Conservation (phyloP, 225 moss, liverwort and hornwort genomes). For the Climacium dendroides region DNA sequence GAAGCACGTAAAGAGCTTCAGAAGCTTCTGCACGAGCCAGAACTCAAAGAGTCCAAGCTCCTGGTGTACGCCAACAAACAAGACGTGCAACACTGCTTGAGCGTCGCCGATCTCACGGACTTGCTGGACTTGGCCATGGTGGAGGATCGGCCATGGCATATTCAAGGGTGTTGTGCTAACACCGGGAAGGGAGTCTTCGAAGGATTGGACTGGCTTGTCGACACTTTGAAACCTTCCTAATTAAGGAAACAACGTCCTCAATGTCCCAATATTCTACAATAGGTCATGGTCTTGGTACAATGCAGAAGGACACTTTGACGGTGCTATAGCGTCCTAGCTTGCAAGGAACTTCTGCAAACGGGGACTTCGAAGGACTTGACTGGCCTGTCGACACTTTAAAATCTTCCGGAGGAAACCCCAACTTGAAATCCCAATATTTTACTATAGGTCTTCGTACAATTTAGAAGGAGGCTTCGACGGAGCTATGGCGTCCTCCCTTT, state of each 20-base stretch:
- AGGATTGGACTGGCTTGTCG: constrained; percentile 29
- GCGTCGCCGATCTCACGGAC: constrained; percentile 6
- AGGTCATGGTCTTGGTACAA: not conserved
- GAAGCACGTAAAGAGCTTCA: constrained; percentile 38
- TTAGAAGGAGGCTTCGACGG: not conserved
- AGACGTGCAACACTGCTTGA: constrained; percentile 3
- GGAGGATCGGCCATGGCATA: constrained; percentile 15
- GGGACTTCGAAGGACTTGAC: constrained; percentile 6
- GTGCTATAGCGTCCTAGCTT: not conserved
- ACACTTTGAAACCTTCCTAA: constrained; percentile 1
- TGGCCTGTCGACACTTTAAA: constrained; percentile 6
- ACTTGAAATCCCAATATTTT: no score
- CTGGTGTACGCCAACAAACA: constrained; percentile 37
- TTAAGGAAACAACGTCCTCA: not conserved
- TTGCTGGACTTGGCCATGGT: constrained; percentile 14
- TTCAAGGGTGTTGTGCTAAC: constrained; percentile 24
- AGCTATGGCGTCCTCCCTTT: constrained; percentile 18
- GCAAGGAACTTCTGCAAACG: not conserved
- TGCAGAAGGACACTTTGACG: not conserved
- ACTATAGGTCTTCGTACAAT: not conserved
- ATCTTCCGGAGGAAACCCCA: not conserved
- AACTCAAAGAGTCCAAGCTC: constrained; percentile 19
- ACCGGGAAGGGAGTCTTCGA: constrained; percentile 13
- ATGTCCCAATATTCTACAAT: not conserved
- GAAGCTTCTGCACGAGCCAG: constrained; percentile 20